Evolutionary conservation across 192 early-diverging fungal species (phyloP).

Genomic region (Kappamyces sp.): DNA sequence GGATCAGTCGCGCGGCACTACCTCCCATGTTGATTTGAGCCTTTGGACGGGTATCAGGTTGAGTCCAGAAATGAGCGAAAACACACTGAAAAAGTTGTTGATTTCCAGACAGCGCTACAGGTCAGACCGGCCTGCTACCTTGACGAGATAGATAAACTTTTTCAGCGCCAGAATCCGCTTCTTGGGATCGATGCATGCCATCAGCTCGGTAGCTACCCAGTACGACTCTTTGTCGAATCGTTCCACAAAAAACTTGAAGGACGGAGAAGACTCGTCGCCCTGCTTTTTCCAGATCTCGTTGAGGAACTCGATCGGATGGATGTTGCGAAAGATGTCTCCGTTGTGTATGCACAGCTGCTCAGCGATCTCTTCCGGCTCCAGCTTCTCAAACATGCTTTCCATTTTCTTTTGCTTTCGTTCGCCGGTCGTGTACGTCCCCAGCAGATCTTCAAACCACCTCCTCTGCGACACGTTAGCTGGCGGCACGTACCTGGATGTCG

Average conservation of each 20-base stretch:
- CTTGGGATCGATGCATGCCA: constrained; percentile 46
- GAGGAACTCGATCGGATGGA: constrained; percentile 59
- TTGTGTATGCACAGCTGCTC: constrained; percentile 54
- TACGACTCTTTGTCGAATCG: constrained; percentile 57
- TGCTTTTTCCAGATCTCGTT: constrained; percentile 53
- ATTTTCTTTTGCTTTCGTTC: constrained; percentile 42
- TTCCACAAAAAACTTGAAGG: constrained; percentile 46
- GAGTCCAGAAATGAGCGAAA: constrained; percentile 55
- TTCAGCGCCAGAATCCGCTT: constrained; percentile 37
- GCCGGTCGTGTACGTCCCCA: constrained; percentile 38
- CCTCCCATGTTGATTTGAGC: constrained; percentile 60
- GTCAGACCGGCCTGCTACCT: constrained; percentile 32
- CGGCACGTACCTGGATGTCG: constrained; percentile 28
- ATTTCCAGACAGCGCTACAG: constrained; percentile 34
- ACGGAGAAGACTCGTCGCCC: constrained; percentile 44
- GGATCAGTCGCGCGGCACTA: constrained; percentile 11
- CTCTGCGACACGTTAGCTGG: constrained; percentile 12
- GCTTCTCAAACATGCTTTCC: constrained; percentile 44
- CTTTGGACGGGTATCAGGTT: constrained; percentile 47
- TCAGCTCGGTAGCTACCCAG: constrained; percentile 56
- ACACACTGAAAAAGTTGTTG: constrained; percentile 56
- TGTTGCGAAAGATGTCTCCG: constrained; percentile 49
- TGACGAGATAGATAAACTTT: constrained; percentile 48
- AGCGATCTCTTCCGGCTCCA: constrained; percentile 36
- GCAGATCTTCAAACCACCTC: constrained; percentile 38